A percentile compares a stretch with the other conserved stretches of the same genome.
These are phyloP conservation scores for Paracoccidioides lutzii DNA, from an alignment of 2,329 filamentous ascomycete species.

Conservation along the genomic window DNA sequence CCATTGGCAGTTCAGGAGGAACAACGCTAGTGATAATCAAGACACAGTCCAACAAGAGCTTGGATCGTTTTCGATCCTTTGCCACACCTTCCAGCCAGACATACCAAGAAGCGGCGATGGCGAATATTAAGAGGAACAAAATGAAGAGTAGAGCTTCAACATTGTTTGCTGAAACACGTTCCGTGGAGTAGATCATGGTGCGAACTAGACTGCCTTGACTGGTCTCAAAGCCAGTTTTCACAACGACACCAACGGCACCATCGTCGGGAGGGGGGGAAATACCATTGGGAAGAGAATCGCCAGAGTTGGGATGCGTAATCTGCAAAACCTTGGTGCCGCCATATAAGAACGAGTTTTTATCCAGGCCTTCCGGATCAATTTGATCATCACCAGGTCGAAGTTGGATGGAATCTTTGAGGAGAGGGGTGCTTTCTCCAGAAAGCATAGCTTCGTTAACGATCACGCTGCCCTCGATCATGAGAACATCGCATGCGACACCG, in stretches of 20 bases:
- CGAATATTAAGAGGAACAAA: slow-evolving; percentile 88
- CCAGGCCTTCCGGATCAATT: slow-evolving; percentile 78
- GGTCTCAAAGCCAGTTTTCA: slow-evolving; percentile 97
- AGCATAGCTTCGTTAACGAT: slow-evolving; percentile 99
- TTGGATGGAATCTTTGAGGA: slow-evolving; percentile 91
- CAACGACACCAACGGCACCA: slow-evolving; percentile 83
- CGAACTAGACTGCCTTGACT: slow-evolving; percentile 94
- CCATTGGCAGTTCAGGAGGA: slow-evolving; percentile 97
- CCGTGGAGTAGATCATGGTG: slow-evolving; percentile 99
- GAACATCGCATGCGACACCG: slow-evolving; percentile 93
- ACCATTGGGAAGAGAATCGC: slow-evolving; percentile 47
- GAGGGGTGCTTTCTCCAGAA: slow-evolving; percentile 91
- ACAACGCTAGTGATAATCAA: slow-evolving; percentile 97
- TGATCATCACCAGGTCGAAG: slow-evolving; percentile 68
- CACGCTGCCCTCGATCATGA: slow-evolving; percentile 83
- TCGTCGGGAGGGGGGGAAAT: slow-evolving; percentile 80
- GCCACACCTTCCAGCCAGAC: slow-evolving; percentile 95
- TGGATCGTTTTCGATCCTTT: slow-evolving; percentile 91
- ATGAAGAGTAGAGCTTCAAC: slow-evolving; percentile 95
- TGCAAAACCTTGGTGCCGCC: slow-evolving; percentile 96
- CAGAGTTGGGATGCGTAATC: slow-evolving; percentile 69
- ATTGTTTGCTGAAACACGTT: slow-evolving; percentile 97
- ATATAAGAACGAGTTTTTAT: slow-evolving; percentile 94
- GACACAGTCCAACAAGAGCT: slow-evolving; percentile 91
- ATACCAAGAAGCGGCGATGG: slow-evolving; percentile 95